These are phyloP conservation scores for Castanea sativa DNA, from an alignment of 306 rosid genomes.

Conservation along the genomic window DNA sequence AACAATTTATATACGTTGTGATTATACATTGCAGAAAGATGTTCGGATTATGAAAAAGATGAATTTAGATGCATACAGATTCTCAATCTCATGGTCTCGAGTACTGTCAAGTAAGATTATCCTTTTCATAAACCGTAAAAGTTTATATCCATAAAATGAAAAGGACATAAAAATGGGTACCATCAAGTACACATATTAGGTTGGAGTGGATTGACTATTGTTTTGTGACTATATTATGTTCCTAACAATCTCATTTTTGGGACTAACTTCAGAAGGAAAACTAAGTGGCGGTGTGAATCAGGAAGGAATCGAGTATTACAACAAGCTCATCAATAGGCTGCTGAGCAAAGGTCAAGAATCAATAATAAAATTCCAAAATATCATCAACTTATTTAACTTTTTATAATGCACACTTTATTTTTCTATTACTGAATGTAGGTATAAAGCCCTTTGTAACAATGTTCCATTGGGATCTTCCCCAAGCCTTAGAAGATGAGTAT, in stretches of 20 bases:
- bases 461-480: slow-evolving; percentile 79
- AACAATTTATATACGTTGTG: too few relatives aligned
- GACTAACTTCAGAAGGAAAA: slow-evolving; percentile 40
- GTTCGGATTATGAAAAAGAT: too few relatives aligned
- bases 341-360: slow-evolving; percentile 37
- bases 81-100: too few relatives aligned
- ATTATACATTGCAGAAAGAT: too few relatives aligned
- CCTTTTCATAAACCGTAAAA: too few relatives aligned
- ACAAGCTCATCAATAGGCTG: slow-evolving; percentile 52
- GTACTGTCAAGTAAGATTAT: too few relatives aligned
- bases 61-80: too few relatives aligned
- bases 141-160: too few relatives aligned
- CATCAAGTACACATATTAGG: too few relatives aligned
- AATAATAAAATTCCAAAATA: background rate
- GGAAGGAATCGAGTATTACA: slow-evolving; percentile 54
- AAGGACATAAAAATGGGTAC: too few relatives aligned
- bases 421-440: slow-evolving; percentile 14
- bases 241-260: background rate
- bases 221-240: background rate
- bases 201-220: slow-evolving; percentile 27
- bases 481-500: slow-evolving; percentile 56
- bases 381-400: background rate
- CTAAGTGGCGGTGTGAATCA: slow-evolving; percentile 49
- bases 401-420: too few relatives aligned
- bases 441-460: slow-evolving; percentile 49